Evolutionary conservation across 2,329 filamentous ascomycete species (phyloP).

Genomic region (Penicillium vulpinum): DNA sequence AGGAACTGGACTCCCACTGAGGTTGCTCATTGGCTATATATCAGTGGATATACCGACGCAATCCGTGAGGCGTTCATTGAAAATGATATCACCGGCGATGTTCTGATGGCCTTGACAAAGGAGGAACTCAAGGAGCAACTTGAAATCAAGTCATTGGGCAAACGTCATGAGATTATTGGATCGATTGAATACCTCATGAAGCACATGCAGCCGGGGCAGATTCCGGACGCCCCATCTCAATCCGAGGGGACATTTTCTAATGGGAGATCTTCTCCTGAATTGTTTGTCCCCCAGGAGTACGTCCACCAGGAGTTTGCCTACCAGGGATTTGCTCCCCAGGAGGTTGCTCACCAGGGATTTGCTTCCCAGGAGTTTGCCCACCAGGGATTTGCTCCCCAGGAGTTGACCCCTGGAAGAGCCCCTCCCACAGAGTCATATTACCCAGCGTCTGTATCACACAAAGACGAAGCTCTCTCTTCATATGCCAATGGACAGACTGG

Average conservation of each 20-base stretch:
- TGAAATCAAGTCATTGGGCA: constrained; percentile 63
- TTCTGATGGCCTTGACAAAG: constrained; percentile 76
- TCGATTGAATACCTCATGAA: constrained; percentile 56
- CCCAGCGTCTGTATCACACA: background rate
- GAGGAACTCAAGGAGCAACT: constrained; percentile 68
- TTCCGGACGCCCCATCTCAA: background rate
- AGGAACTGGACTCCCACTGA: constrained; percentile 11
- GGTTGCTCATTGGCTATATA: constrained; percentile 15
- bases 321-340: too few species aligned
- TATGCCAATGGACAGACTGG: background rate
- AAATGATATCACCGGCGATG: constrained; percentile 87
- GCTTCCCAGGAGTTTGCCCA: too few species aligned
- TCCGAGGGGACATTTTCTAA: background rate
- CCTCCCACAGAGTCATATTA: background rate
- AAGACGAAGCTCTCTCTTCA: background rate
- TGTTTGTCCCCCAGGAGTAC: too few species aligned
- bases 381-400: too few species aligned
- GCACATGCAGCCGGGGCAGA: constrained; percentile 12
- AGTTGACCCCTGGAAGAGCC: background rate
- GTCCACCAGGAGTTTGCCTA: background rate
- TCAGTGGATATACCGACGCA: constrained; percentile 2
- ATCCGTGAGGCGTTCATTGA: constrained; percentile 82
- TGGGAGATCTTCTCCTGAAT: background rate
- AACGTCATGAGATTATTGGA: constrained; percentile 61
- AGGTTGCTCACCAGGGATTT: too few species aligned